Percentiles rank a stretch among this genome's conserved stretches.
phyloP scores from a whole-genome alignment of 2,329 filamentous ascomycete species.

The Aspergillus candidus region DNA sequence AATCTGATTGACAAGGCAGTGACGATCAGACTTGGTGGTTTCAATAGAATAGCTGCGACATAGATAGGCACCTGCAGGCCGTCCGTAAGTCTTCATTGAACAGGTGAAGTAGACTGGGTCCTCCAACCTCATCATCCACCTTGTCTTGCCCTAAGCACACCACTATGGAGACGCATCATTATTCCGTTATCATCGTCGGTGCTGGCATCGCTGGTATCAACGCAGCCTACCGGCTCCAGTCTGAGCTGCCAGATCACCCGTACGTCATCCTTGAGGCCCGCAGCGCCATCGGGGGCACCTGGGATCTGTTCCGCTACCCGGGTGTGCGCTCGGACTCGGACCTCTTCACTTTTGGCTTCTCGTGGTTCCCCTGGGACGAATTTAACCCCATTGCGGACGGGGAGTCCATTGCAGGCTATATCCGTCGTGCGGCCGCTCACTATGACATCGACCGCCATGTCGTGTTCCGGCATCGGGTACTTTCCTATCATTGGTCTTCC shows the following conservation, averaged over 20 bases:
- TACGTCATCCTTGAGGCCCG: slow-evolving; percentile 62
- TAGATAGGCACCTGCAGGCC: too few species aligned
- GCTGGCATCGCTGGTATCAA: slow-evolving; percentile 67
- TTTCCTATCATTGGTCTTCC: slow-evolving; percentile 47
- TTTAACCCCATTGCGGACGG: slow-evolving; percentile 44
- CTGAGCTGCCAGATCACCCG: slow-evolving; percentile 43
- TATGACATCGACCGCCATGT: slow-evolving; percentile 50
- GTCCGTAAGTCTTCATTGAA: too few species aligned
- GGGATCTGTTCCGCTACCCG: slow-evolving; percentile 46
- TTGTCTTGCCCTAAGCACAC: too few species aligned
- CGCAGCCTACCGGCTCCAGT: slow-evolving; percentile 57
- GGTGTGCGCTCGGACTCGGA: slow-evolving; percentile 58
- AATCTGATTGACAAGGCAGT: too few species aligned
- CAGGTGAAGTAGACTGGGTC: too few species aligned
- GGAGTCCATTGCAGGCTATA: slow-evolving; percentile 46
- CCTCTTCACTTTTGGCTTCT: slow-evolving; percentile 55
- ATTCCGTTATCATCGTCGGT: slow-evolving; percentile 56
- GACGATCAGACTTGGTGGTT: too few species aligned
- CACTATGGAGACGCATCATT: background rate
- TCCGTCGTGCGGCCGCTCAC: slow-evolving; percentile 42
- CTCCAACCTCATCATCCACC: too few species aligned
- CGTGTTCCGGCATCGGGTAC: slow-evolving; percentile 44
- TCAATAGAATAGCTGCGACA: too few species aligned
- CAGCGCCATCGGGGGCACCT: slow-evolving; percentile 61
- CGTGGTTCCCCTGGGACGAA: slow-evolving; percentile 60